Base-by-base conservation (phyloP, 2,329 filamentous ascomycete species). In the Aspergillus eucalypticola region DNA sequence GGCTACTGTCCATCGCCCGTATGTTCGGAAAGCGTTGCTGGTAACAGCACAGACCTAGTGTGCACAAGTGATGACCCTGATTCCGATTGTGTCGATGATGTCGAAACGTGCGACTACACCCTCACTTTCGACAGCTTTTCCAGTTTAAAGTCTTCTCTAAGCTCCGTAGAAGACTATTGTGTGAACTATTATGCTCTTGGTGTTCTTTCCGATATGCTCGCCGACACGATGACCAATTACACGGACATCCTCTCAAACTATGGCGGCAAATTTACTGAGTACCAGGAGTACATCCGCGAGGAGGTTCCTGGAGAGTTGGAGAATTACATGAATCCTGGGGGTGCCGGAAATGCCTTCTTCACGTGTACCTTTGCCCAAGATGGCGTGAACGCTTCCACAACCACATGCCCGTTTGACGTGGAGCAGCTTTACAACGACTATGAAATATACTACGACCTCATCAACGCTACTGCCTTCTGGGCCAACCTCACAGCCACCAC, bases 381-480 rank as follows among this genome's bases (percentile, higher is more conserved):
- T n/a, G 50, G 50, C 32, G 29, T 52, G 17, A 52, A 52, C 32
- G 35, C 50, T 2, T 52, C 32, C 11, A 38, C 50, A 15, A 52
- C 50, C 32, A 52, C 13, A 17, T 52, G 50, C 25, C 50, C 50
- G 11, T 52, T 54, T 5, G 51, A 42, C 19, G n/a, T 39, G 35
- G 51, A 54, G 15, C 35, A 54, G 21, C 32, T 41, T 7, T 54
- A 54, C 35, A 54, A 54, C 13, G 51, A 35, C 35, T 54, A 54
- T 19, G 51, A 19, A 11, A 54, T 54, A 6, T 41, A 54, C 51
- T 54, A 54, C 51, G 11, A 54, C 15, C 35, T 41, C 3, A 23
- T 10, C 35, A 54, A 54, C 21, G 51, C 51, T 29, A 54, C 51
- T n/a, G 51, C 19, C 51, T 54, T 54, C n/a, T 54, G 35, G 32